These are phyloP conservation scores for Lathyrus sativus DNA, from an alignment of 306 rosid species.

Conservation along the genomic window DNA sequence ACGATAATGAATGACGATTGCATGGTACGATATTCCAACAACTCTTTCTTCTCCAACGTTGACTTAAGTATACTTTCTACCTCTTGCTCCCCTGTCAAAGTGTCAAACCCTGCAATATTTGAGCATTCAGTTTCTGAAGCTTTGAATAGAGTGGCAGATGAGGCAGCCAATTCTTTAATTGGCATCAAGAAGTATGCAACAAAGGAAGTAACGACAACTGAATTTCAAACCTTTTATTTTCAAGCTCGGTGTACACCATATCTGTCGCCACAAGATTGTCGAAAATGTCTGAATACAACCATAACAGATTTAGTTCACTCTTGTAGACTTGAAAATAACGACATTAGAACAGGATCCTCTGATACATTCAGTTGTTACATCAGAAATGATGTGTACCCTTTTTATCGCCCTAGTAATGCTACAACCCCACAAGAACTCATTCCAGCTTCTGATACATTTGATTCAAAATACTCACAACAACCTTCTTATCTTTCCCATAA, in stretches of 20 bases:
- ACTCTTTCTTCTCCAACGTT: not conserved
- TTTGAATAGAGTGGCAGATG: not conserved
- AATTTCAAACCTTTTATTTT: not conserved
- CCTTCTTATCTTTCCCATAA: not conserved
- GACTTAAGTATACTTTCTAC: not conserved
- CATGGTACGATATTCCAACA: conserved; percentile 4
- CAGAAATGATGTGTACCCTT: not conserved
- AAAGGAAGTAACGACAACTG: not conserved
- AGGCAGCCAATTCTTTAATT: not conserved
- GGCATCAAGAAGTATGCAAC: not conserved
- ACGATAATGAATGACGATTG: not conserved
- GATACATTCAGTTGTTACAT: not conserved
- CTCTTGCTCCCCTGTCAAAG: fast-evolving
- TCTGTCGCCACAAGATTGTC: not conserved
- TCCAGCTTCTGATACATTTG: not conserved
- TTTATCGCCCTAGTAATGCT: not conserved
- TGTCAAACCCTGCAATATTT: not conserved
- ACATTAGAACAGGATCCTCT: not conserved
- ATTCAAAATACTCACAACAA: not conserved
- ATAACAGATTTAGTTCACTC: not conserved
- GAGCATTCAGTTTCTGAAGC: not conserved
- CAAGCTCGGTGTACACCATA: conserved; percentile 12
- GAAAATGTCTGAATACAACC: not conserved
- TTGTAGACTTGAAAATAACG: not conserved
- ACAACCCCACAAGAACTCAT: not conserved